phyloP scores from a whole-genome alignment of 225 moss, liverwort and hornwort genomes.

The Pseudoscleropodium purum region DNA sequence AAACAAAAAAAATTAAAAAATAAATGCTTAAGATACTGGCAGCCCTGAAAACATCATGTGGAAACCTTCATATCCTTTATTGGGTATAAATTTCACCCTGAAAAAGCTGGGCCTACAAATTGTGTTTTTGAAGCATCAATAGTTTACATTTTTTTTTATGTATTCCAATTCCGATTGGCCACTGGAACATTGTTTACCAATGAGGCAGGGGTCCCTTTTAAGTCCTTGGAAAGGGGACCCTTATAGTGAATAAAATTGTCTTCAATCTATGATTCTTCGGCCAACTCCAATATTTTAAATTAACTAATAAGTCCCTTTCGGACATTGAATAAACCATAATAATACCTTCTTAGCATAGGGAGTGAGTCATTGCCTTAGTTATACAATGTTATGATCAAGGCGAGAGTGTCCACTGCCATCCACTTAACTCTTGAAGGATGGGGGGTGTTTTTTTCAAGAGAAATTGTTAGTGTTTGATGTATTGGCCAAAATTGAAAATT shows the following conservation, averaged over 20 bases:
- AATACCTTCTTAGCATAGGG: neutral
- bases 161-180: neutral
- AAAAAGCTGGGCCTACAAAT: neutral
- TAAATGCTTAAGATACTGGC: neutral
- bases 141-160: neutral
- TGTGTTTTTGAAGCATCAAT: neutral
- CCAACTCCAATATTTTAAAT: neutral
- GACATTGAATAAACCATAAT: accelerated
- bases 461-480: neutral
- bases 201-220: too few species aligned
- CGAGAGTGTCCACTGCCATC: neutral
- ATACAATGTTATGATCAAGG: neutral
- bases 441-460: neutral
- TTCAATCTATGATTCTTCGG: neutral
- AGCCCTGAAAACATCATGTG: neutral
- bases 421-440: accelerated
- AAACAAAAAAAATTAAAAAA: too few species aligned
- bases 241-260: neutral
- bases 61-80: neutral
- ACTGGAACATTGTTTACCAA: too few species aligned
- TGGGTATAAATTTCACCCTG: neutral
- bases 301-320: accelerated
- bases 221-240: too few species aligned
- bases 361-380: neutral
- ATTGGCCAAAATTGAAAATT: neutral